Conservation (phyloP, 805 yeast species). For the Cyberlindnera xylosilytica region DNA sequence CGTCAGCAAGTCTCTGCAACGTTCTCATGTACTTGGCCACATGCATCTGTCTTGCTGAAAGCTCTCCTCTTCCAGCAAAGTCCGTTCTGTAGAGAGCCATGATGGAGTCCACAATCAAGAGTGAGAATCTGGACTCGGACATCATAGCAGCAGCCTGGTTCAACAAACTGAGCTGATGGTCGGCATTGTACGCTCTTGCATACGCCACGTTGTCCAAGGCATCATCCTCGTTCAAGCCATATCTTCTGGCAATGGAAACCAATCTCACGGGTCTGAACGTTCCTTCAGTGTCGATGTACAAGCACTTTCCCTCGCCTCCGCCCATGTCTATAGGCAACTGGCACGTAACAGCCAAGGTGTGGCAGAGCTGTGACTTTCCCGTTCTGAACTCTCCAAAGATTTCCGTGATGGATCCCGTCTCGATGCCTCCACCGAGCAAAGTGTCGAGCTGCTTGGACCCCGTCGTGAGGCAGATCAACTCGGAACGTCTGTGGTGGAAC, state of each 20-base stretch:
- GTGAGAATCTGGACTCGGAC: slow-evolving; percentile 88
- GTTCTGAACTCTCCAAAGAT: slow-evolving; percentile 97
- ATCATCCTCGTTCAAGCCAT: slow-evolving; percentile 87
- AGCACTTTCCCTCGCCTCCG: slow-evolving; percentile 97
- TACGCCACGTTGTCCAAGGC: slow-evolving; percentile 97
- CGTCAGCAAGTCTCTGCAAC: slow-evolving; percentile 91
- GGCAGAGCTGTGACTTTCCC: slow-evolving; percentile 96
- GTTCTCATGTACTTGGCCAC: slow-evolving; percentile 91
- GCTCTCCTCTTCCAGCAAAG: slow-evolving; percentile 91
- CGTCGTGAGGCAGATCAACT: slow-evolving; percentile 88
- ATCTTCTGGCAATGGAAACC: slow-evolving; percentile 85
- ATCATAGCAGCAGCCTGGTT: slow-evolving; percentile 93
- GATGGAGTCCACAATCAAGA: slow-evolving; percentile 92
- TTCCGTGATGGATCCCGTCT: slow-evolving; percentile 96
- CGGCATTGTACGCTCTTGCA: slow-evolving; percentile 96
- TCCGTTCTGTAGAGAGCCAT: slow-evolving; percentile 97
- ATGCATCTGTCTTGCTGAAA: slow-evolving; percentile 91
- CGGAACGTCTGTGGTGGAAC: slow-evolving; percentile 84
- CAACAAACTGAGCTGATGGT: slow-evolving; percentile 84
- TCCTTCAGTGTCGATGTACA: slow-evolving; percentile 95
- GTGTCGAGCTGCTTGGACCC: slow-evolving; percentile 95
- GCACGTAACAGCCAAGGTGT: slow-evolving; percentile 94
- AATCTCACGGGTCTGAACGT: slow-evolving; percentile 92
- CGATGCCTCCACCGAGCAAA: slow-evolving; percentile 92
- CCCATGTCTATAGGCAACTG: slow-evolving; percentile 96